Base-by-base conservation (phyloP, 768 basidiomycete species). In the Tricholoma flavovirens region DNA sequence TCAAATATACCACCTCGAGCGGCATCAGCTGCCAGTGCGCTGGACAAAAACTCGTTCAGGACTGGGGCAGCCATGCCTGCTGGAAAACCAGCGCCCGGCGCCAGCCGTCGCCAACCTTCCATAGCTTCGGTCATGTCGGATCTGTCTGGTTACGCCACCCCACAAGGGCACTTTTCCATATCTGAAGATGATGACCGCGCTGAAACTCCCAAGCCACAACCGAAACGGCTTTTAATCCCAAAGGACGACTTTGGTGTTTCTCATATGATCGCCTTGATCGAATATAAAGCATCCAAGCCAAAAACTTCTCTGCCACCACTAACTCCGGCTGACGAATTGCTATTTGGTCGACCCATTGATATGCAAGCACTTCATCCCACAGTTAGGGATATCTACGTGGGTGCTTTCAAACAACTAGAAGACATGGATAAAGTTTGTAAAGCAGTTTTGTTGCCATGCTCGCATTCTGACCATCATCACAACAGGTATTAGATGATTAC, bases 201-300 rank as follows among this genome's bases (percentile, higher is more conserved):
- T 42, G 46, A 66, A 2, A 69, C 71, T 4, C 67, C 71, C 11
- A 78, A 73, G 55, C 66, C 73, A 1, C 71, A 72, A 40, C 70
- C 71, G 49, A 82, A 75, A 59, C 79, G 71, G 45, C 75, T 78
- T 32, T 67, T 81, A 42, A 69, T 87, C 49, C 82, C 82, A n/a
- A 80, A 78, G 58, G 85, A 95, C 65, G 92, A 95, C 68, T 95
- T 95, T 71, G 94, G 94, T 1, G 74, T 96, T 22, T 72, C 82
- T 7, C 79, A 85, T 51, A 93, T 97, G 90, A 80, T 97, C 80
- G 87, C 90, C 22, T 77, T 95, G 42, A 93, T 97, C 54, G 87
- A 93, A 68, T 78, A 80, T 35, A 77, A 78, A 32, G 84, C 83
- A 22, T 65, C 74, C n/a, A 60, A 67, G 17, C 74, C 75, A 1